These are phyloP conservation scores for Suillus occidentalis DNA, from an alignment of 768 basidiomycete species.

Conservation along the genomic window DNA sequence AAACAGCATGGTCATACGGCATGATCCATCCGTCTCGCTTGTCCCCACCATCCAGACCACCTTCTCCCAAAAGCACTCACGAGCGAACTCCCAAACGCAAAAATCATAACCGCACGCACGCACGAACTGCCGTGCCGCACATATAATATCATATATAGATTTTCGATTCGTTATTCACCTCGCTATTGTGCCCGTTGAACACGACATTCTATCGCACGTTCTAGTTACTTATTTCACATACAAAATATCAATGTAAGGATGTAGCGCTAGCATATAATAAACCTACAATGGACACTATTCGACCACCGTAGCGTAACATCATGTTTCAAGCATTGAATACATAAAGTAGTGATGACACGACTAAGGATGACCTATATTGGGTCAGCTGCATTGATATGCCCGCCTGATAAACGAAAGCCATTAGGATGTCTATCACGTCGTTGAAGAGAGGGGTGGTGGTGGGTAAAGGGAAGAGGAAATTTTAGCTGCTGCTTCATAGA, in stretches of 20 bases:
- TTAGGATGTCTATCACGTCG: too few species aligned
- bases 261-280: constrained; percentile 4
- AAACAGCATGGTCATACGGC: constrained; percentile 62
- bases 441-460: not conserved
- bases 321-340: too few species aligned
- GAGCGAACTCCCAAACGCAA: constrained; percentile 52
- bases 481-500: constrained; percentile 19
- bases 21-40: constrained; percentile 51
- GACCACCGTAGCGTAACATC: too few species aligned
- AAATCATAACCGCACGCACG: constrained; percentile 41
- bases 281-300: too few species aligned
- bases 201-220: not conserved
- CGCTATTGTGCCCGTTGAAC: not conserved
- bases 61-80: constrained; percentile 35
- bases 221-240: not conserved
- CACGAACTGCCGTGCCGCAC: constrained; percentile 29
- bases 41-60: constrained; percentile 26
- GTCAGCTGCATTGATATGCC: not conserved
- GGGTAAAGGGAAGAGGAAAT: constrained; percentile 19
- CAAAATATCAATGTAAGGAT: not conserved
- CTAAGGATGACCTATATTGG: too few species aligned
- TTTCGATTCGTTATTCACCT: not conserved
- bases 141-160: constrained; percentile 2
- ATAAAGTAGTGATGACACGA: too few species aligned
- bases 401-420: not conserved